These are phyloP conservation scores for Naganishia randhawae DNA, from an alignment of 768 basidiomycete genomes.

Conservation along the genomic window DNA sequence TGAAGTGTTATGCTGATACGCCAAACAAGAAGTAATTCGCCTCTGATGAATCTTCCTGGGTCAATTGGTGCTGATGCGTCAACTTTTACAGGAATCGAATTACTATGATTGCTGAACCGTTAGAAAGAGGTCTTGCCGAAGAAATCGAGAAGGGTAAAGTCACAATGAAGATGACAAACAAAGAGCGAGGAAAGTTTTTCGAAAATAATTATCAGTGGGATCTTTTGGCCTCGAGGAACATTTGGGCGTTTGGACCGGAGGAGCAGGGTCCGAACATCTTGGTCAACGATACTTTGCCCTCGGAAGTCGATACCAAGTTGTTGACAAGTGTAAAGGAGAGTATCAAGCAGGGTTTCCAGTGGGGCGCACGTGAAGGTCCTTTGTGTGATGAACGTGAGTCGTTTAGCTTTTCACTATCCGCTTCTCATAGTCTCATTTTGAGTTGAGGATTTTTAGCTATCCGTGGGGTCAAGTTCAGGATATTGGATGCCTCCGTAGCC, in stretches of 20 bases:
- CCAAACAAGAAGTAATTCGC: constrained; percentile 68
- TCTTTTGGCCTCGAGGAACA: constrained; percentile 89
- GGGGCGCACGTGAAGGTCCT: constrained; percentile 96
- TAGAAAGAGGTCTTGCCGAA: constrained; percentile 91
- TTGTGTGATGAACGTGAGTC: constrained; percentile 95
- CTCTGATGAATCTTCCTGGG: constrained; percentile 59
- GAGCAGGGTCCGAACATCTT: constrained; percentile 90
- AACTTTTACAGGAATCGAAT: constrained; percentile 79
- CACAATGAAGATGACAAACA: constrained; percentile 88
- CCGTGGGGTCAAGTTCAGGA: constrained; percentile 96
- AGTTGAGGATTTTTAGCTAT: constrained; percentile 62
- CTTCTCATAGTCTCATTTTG: neutral
- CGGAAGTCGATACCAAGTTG: constrained; percentile 91
- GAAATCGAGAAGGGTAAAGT: constrained; percentile 92
- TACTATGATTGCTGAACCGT: constrained; percentile 97
- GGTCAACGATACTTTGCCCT: constrained; percentile 91
- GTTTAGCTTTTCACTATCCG: neutral
- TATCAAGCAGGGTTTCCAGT: constrained; percentile 98
- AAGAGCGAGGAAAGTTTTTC: constrained; percentile 93
- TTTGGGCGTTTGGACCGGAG: constrained; percentile 99
- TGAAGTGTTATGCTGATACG: constrained; percentile 98
- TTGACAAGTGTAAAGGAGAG: constrained; percentile 85
- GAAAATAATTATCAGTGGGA: constrained; percentile 98
- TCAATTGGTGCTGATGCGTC: constrained; percentile 40
- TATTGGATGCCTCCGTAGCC: constrained; percentile 86